These are phyloP conservation scores for Fagopyrum homotropicum DNA, from an alignment of 148 eudicot genomes.

Conservation along the genomic window DNA sequence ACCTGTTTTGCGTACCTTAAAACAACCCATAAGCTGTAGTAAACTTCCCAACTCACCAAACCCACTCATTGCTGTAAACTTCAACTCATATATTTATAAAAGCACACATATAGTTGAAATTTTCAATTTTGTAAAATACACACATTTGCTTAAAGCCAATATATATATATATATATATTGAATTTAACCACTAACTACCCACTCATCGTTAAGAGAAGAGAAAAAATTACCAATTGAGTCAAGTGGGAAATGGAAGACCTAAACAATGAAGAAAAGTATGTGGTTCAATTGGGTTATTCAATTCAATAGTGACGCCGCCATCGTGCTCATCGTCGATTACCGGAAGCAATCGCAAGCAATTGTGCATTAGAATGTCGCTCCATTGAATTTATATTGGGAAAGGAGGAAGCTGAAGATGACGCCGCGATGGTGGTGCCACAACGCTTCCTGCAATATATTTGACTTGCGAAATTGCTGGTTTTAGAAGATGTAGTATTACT, in stretches of 20 bases:
- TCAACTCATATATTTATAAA: no score
- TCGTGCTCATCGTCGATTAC: conserved; percentile 34
- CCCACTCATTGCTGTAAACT: not conserved
- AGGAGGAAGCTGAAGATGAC: conserved; percentile 10
- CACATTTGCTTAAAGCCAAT: not conserved
- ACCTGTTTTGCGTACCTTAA: no score
- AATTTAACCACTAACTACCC: not conserved
- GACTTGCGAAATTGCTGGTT: no score
- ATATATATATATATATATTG: not conserved
- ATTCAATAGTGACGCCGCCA: conserved; percentile 38
- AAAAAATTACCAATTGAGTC: conserved; percentile 33
- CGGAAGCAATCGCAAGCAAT: conserved; percentile 2
- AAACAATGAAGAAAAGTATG: conserved; percentile 30
- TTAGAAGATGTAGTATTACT: no score
- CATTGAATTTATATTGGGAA: not conserved
- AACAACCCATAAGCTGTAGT: no score
- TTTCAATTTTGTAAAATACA: not conserved
- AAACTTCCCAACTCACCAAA: no score
- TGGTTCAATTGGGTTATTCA: conserved; percentile 37
- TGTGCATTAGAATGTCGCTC: not conserved
- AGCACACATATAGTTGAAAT: not conserved
- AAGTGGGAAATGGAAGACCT: conserved; percentile 47
- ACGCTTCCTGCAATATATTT: not conserved
- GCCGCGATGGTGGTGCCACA: not conserved
- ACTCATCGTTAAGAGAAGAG: not conserved